Conservation (phyloP, 371 early-diverging fungal genomes). For the Capillidium heterosporum region DNA sequence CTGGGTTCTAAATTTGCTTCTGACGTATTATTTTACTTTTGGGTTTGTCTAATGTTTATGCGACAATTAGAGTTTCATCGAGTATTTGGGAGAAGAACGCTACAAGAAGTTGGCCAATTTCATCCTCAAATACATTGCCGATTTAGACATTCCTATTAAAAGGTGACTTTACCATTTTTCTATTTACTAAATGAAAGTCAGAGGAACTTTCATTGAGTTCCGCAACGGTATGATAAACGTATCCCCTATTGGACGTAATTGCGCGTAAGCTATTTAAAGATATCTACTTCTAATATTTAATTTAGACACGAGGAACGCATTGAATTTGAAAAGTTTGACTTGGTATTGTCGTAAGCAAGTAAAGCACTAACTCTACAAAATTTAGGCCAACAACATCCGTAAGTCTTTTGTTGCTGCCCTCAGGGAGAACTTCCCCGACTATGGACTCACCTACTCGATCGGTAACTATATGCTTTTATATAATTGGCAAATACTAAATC, state of each 20-base stretch:
- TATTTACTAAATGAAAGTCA: conserved; percentile 12
- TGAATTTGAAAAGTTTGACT: conserved; percentile 88
- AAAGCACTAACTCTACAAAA: background rate
- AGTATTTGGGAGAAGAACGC: conserved; percentile 88
- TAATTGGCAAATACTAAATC: background rate
- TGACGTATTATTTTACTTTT: conserved; percentile 24
- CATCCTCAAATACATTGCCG: conserved; percentile 84
- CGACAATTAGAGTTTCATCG: conserved; percentile 70
- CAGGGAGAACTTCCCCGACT: conserved; percentile 73
- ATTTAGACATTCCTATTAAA: conserved; percentile 90
- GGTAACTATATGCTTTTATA: conserved; percentile 24
- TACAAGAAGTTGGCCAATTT: conserved; percentile 91
- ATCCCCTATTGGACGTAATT: conserved; percentile 97
- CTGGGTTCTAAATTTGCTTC: conserved; percentile 52
- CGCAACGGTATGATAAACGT: conserved; percentile 99
- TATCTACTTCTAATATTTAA: background rate
- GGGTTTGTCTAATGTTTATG: background rate
- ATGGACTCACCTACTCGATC: conserved; percentile 87
- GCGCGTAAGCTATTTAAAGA: conserved; percentile 32
- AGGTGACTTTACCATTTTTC: conserved; percentile 30
- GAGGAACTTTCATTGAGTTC: conserved; percentile 98
- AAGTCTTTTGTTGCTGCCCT: conserved; percentile 74
- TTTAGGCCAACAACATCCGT: conserved; percentile 49
- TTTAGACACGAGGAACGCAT: conserved; percentile 72
- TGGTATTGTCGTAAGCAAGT: conserved; percentile 16